These are phyloP conservation scores for Mycosarcoma mackinlayi DNA, from an alignment of 1,284 basidiomycete species.

Conservation along the genomic window DNA sequence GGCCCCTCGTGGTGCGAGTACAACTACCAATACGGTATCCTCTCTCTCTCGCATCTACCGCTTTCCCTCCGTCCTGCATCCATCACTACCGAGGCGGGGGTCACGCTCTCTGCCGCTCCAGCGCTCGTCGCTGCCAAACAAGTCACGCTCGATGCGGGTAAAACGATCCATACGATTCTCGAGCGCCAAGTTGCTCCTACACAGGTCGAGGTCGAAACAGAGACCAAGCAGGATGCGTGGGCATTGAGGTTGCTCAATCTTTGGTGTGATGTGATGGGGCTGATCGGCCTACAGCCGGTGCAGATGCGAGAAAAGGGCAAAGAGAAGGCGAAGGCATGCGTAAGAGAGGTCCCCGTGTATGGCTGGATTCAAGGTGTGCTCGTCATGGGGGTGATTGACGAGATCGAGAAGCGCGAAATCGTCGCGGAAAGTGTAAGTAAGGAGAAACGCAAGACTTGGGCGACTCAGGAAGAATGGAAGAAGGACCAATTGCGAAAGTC, in stretches of 20 bases:
- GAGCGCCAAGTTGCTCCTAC: constrained; percentile 79
- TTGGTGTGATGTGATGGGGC: constrained; percentile 34
- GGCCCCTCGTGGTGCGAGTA: constrained; percentile 65
- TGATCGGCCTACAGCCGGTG: constrained; percentile 11
- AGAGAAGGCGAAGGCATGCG: constrained; percentile 21
- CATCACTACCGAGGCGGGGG: constrained; percentile 55
- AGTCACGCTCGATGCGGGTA: constrained; percentile 26
- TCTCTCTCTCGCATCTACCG: constrained; percentile 54
- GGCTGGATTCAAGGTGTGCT: constrained; percentile 55
- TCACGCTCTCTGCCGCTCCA: constrained; percentile 33
- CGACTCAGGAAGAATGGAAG: constrained; percentile 58
- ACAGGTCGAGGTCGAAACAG: constrained; percentile 70
- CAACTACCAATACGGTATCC: constrained; percentile 55
- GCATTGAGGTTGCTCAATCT: constrained; percentile 73
- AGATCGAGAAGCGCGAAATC: constrained; percentile 39
- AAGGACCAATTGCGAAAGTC: constrained; percentile 25
- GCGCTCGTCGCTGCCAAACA: constrained; percentile 39
- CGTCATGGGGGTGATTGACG: constrained; percentile 63
- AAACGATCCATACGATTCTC: constrained; percentile 80
- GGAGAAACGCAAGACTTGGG: constrained; percentile 26
- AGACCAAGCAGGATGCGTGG: constrained; percentile 77
- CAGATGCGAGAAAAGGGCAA: constrained; percentile 8
- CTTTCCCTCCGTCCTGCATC: constrained; percentile 44
- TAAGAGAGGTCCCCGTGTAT: constrained; percentile 60
- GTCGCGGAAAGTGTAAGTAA: not conserved